Evolutionary conservation across 2,329 filamentous ascomycete genomes (phyloP).

Genomic region (Aspergillus fumigatus): DNA sequence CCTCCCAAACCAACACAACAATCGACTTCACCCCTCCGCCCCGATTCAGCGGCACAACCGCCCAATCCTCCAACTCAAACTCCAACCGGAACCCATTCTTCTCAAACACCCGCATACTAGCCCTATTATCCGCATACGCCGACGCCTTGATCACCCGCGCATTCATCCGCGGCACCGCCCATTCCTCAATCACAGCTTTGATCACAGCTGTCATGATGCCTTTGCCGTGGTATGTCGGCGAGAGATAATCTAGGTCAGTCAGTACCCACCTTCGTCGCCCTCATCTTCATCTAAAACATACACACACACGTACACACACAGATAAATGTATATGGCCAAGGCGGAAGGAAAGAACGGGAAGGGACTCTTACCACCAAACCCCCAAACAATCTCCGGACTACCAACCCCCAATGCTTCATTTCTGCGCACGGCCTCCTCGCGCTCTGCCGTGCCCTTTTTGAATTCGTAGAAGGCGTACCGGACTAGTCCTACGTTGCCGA

Average conservation of each 20-base stretch:
- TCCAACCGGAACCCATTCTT: slow-evolving; percentile 24
- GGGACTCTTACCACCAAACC: slow-evolving; percentile 17
- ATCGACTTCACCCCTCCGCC: slow-evolving; percentile 20
- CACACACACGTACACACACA: too few species aligned
- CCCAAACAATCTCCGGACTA: slow-evolving; percentile 22
- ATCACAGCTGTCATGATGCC: slow-evolving; percentile 27
- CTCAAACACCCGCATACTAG: slow-evolving; percentile 23
- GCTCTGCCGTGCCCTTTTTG: slow-evolving; percentile 11
- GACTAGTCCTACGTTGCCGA: slow-evolving; percentile 20
- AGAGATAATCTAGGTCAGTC: slow-evolving; percentile 16
- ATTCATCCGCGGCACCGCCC: slow-evolving; percentile 28
- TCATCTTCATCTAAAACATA: neutral
- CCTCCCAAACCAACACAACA: slow-evolving; percentile 2
- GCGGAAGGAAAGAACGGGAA: neutral
- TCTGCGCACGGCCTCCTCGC: slow-evolving; percentile 6
- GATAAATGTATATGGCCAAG: neutral
- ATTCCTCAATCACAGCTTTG: slow-evolving; percentile 19
- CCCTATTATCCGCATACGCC: slow-evolving; percentile 21
- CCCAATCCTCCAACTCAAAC: slow-evolving; percentile 16
- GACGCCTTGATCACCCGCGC: slow-evolving; percentile 14
- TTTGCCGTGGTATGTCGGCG: slow-evolving; percentile 22
- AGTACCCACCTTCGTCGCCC: too few species aligned
- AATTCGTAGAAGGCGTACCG: slow-evolving; percentile 25
- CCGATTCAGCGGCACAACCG: slow-evolving; percentile 7
- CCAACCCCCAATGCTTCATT: slow-evolving; percentile 20